Conservation (phyloP, 2,329 filamentous ascomycete species). For the Paecilomyces dactylethromorphus region DNA sequence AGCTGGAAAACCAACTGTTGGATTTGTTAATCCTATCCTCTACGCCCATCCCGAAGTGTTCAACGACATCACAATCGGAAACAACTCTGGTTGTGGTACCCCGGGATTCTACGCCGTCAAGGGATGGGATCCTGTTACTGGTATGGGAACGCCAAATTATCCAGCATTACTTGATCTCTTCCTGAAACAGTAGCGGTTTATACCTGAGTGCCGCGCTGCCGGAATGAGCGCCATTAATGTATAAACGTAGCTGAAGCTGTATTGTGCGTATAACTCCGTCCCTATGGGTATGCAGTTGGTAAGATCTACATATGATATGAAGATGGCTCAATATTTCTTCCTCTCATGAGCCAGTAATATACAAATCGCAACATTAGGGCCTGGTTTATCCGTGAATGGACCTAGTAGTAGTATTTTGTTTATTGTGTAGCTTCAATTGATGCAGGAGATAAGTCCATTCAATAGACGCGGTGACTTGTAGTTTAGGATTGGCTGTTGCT, state of each 20-base stretch:
- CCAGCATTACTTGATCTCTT: slow-evolving; percentile 6
- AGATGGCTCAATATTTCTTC: too few relatives aligned
- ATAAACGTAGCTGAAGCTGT: background rate
- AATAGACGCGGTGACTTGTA: too few relatives aligned
- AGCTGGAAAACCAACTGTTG: slow-evolving; percentile 43
- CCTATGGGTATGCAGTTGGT: too few relatives aligned
- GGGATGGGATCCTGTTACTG: slow-evolving; percentile 30
- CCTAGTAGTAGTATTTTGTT: too few relatives aligned
- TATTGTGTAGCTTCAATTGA: too few relatives aligned
- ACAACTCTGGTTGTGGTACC: slow-evolving; percentile 23
- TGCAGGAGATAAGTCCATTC: too few relatives aligned
- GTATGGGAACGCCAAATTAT: slow-evolving; percentile 23
- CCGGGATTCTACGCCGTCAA: slow-evolving; percentile 18
- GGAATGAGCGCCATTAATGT: background rate
- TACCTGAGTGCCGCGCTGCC: background rate
- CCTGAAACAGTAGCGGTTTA: background rate
- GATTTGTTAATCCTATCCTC: slow-evolving; percentile 46
- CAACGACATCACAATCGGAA: slow-evolving; percentile 23
- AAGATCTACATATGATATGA: too few relatives aligned
- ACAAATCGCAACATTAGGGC: too few relatives aligned
- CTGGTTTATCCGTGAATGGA: too few relatives aligned
- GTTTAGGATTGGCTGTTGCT: too few relatives aligned
- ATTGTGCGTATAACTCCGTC: background rate
- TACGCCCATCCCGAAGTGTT: slow-evolving; percentile 25
- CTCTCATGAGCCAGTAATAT: too few relatives aligned